phyloP scores from a whole-genome alignment of 2,329 filamentous ascomycete genomes.

The Pseudohalonectria lignicola region DNA sequence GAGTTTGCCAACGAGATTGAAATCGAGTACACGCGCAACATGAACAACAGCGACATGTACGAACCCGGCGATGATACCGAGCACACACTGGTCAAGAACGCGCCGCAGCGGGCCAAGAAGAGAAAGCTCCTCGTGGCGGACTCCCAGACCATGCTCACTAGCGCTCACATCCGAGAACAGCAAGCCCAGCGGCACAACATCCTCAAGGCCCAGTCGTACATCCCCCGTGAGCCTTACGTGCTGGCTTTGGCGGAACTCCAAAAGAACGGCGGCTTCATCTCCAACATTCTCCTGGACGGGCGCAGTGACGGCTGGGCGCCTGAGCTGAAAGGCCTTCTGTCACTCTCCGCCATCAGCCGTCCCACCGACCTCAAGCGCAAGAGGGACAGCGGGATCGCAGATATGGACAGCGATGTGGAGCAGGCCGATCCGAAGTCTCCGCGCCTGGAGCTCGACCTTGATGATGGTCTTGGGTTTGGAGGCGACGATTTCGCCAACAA shows the following conservation, averaged over 20 bases:
- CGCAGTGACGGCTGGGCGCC: constrained; percentile 77
- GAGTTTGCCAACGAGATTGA: constrained; percentile 49
- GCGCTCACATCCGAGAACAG: constrained; percentile 70
- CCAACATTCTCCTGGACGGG: constrained; percentile 72
- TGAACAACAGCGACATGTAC: constrained; percentile 47
- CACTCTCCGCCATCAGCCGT: constrained; percentile 64
- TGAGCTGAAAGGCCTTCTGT: constrained; percentile 86
- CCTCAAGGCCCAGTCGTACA: constrained; percentile 67
- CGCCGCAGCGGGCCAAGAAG: constrained; percentile 62
- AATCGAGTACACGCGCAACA: constrained; percentile 39
- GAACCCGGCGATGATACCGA: constrained; percentile 48
- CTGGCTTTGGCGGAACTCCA: constrained; percentile 87
- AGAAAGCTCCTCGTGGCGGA: constrained; percentile 79
- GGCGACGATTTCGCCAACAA: constrained; percentile 52
- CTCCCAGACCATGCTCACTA: constrained; percentile 65
- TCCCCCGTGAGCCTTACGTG: constrained; percentile 78
- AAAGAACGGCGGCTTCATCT: constrained; percentile 81
- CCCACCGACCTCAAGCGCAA: constrained; percentile 84
- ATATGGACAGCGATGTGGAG: constrained; percentile 59
- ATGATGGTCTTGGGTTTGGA: constrained; percentile 37
- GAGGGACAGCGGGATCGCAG: constrained; percentile 76
- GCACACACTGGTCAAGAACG: constrained; percentile 48
- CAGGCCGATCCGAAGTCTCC: constrained; percentile 56
- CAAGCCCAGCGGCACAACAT: constrained; percentile 81
- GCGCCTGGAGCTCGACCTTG: constrained; percentile 32